Percentiles rank a stretch among this genome's conserved stretches.
Evolutionary conservation across 768 basidiomycete species (phyloP).

Genomic region (Rhizopogon sp.): DNA sequence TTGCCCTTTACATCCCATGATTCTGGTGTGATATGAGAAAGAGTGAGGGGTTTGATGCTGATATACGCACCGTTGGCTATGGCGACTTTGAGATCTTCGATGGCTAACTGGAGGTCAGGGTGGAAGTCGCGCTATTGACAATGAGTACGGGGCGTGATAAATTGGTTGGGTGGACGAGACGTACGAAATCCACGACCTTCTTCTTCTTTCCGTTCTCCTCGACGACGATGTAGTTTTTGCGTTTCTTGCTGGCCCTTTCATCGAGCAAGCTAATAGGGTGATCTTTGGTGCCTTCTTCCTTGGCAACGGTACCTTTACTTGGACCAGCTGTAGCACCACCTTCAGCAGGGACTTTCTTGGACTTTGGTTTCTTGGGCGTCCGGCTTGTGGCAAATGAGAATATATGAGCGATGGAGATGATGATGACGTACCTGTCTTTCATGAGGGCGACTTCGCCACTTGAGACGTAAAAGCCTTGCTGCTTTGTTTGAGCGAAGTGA

Average conservation of each 20-base stretch:
- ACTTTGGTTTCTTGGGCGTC: slow-evolving; percentile 69
- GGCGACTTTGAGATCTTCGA: slow-evolving; percentile 56
- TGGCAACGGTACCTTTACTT: slow-evolving; percentile 15
- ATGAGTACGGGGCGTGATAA: not conserved
- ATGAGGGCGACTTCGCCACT: slow-evolving; percentile 83
- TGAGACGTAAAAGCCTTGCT: slow-evolving; percentile 90
- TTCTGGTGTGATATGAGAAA: slow-evolving; percentile 37
- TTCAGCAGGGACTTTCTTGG: slow-evolving; percentile 39
- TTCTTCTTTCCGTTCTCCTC: slow-evolving; percentile 65
- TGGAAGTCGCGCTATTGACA: slow-evolving; percentile 57
- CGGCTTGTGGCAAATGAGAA: slow-evolving; percentile 22
- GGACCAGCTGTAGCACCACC: slow-evolving; percentile 12
- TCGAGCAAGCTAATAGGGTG: slow-evolving; percentile 43
- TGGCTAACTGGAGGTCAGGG: slow-evolving; percentile 55
- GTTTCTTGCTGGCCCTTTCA: slow-evolving; percentile 42
- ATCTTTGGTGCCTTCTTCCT: slow-evolving; percentile 43
- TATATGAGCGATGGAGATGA: slow-evolving; percentile 10
- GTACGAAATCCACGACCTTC: slow-evolving; percentile 62
- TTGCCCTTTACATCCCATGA: slow-evolving; percentile 80
- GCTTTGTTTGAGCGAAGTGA: slow-evolving; percentile 86
- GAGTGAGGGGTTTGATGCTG: not conserved
- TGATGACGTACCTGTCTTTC: slow-evolving; percentile 57
- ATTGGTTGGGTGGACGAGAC: slow-evolving; percentile 9
- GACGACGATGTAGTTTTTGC: slow-evolving; percentile 48
- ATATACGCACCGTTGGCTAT: slow-evolving; percentile 49